Evolutionary conservation across 1,284 basidiomycete genomes (phyloP).

Genomic region (Exsudoporus floridanus): DNA sequence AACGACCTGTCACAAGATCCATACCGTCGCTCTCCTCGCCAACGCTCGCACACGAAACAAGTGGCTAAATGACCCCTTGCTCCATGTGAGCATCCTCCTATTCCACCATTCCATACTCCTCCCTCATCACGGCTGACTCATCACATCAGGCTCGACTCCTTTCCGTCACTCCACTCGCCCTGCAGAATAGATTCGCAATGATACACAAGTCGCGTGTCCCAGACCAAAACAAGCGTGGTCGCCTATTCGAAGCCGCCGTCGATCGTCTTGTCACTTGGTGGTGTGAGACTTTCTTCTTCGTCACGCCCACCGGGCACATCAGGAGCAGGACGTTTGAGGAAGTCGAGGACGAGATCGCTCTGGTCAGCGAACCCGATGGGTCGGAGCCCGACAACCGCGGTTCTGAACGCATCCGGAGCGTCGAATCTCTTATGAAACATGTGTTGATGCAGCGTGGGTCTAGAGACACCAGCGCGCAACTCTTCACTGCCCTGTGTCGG

Average conservation of each 20-base stretch:
- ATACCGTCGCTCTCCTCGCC: conserved; percentile 77
- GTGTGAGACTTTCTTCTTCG: conserved; percentile 69
- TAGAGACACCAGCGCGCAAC: conserved; percentile 84
- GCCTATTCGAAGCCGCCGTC: conserved; percentile 82
- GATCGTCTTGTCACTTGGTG: conserved; percentile 81
- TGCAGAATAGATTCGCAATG: conserved; percentile 75
- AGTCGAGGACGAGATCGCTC: conserved; percentile 48
- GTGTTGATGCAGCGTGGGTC: conserved; percentile 79
- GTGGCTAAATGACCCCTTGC: conserved; percentile 80
- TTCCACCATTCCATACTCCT: conserved; percentile 26
- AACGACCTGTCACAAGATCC: conserved; percentile 83
- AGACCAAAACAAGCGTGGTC: conserved; percentile 75
- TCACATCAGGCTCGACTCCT: conserved; percentile 73
- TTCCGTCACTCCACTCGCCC: conserved; percentile 75
- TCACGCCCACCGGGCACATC: conserved; percentile 63
- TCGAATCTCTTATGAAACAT: conserved; percentile 89
- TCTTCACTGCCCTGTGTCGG: conserved; percentile 90
- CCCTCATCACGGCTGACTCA: conserved; percentile 5
- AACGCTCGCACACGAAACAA: conserved; percentile 78
- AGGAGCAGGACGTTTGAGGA: conserved; percentile 75
- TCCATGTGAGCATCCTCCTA: conserved; percentile 60
- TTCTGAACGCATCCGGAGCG: conserved; percentile 69
- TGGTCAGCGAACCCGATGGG: conserved; percentile 24
- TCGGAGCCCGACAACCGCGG: conserved; percentile 54
- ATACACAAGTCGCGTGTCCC: conserved; percentile 85